A percentile compares a stretch with the other conserved stretches of the same genome.
These are phyloP conservation scores for Pistacia integerrima DNA, from an alignment of 345 rosid genomes.

Conservation along the genomic window DNA sequence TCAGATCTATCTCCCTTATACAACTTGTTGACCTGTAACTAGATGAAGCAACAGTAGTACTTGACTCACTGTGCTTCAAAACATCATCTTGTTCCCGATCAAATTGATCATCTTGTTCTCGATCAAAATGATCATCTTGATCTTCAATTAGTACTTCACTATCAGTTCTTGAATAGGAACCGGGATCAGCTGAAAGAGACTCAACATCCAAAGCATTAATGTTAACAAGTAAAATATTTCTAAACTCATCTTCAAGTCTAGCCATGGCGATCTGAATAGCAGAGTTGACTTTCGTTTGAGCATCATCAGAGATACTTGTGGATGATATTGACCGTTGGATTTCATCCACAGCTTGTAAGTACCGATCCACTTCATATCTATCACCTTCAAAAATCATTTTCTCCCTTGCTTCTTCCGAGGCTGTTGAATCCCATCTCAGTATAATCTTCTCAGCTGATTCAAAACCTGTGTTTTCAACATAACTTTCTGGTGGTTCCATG, in stretches of 20 bases:
- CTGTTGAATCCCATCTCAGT: conserved; percentile 89
- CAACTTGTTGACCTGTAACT: conserved; percentile 79
- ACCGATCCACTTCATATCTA: conserved; percentile 72
- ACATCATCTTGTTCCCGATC: neutral
- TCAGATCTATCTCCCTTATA: conserved; percentile 84
- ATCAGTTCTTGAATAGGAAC: conserved; percentile 25
- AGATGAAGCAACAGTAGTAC: conserved; percentile 6
- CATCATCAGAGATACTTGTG: conserved; percentile 43
- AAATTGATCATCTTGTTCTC: neutral
- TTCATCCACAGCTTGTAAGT: conserved; percentile 90
- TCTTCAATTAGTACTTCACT: neutral
- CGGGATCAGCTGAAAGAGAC: conserved; percentile 39
- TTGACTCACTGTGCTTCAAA: conserved; percentile 9
- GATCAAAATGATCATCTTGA: neutral
- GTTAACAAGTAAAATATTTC: conserved; percentile 67
- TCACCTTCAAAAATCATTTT: conserved; percentile 84
- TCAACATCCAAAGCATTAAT: conserved; percentile 67
- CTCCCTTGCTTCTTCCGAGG: conserved; percentile 81
- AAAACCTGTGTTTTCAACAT: conserved; percentile 23
- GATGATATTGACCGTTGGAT: conserved; percentile 62
- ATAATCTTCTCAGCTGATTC: conserved; percentile 76
- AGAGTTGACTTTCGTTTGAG: conserved; percentile 51
- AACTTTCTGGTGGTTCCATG: conserved; percentile 66
- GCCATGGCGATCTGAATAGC: conserved; percentile 98
- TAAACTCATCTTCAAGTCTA: conserved; percentile 93